Evolutionary conservation across 371 early-diverging fungal species (phyloP), one percentile per base, ranked within the genome.

Genomic region (Funneliformis caledonium): DNA sequence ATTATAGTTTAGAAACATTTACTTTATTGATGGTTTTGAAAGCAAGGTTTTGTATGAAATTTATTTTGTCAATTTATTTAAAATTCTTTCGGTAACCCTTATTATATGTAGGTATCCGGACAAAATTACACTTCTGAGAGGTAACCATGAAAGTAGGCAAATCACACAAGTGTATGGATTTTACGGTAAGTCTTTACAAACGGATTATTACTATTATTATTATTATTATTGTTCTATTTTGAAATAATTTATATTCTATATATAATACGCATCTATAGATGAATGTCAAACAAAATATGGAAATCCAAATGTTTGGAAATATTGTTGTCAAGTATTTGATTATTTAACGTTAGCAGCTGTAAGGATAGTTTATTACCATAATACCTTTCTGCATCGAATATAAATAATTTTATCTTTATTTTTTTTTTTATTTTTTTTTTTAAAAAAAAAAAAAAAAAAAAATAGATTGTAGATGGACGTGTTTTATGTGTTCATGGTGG

Each of bases 131-230:
- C 91, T 99, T 64, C 88, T 99, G 80, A 92, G 99, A 70, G 99
- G 99, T 78, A 99, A 99, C 87, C 99, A 99, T 86, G 99, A 99
- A 88, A 94, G 95, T 79, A 90, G 99, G 72, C 98, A 99, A 85
- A 99, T 99, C 83, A 99, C 99, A 4, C 98, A 99, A 88, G 99
- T 99, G 11, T 99, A 99, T 86, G 99, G 99, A 31, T 99, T 99
- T 85, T 99, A 97, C 89, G 98, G 92, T 85, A 88, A 87, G 72
- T 52, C 14, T 11, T 37, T 33, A 43, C 67, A 14, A 43, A 43
- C 83, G 68, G 7, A 65, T 76, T 12, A 52, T 84, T 33, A 7
- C 5, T 81, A 83, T 4, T 26, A 12, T 2, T 26, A 26, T 26
- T 26, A 26, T 26, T 26, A 26, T 26, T 26, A 26, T 26, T 26